These are phyloP conservation scores for Leishmania gerbilli DNA, from an alignment of 208 protist genomes.

Conservation along the genomic window DNA sequence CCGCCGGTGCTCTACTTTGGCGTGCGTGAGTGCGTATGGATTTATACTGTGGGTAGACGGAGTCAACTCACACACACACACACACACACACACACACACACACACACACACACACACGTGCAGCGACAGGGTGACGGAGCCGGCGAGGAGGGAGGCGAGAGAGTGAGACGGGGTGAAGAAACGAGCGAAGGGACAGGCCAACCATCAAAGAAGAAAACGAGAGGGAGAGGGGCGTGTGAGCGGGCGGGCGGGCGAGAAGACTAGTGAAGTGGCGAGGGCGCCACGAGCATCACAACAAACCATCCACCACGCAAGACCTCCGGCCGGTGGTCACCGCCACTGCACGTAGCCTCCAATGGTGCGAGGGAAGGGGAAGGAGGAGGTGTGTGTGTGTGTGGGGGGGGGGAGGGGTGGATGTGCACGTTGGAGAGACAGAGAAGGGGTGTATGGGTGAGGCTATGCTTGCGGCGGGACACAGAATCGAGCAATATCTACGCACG, in stretches of 20 bases:
- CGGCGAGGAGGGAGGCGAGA: background rate
- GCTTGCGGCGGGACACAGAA: background rate
- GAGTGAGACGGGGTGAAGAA: background rate
- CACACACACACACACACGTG: background rate
- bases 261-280: background rate
- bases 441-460: background rate
- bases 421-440: background rate
- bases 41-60: background rate
- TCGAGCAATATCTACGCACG: background rate
- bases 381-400: too few species aligned
- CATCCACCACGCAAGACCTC: background rate
- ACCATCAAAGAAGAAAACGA: background rate
- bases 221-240: too few species aligned
- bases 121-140: background rate
- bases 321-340: background rate
- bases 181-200: background rate
- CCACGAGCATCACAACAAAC: background rate
- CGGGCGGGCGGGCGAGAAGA: background rate
- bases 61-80: background rate
- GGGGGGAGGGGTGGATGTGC: background rate
- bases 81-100: background rate
- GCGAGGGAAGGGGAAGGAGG: background rate
- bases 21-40: background rate
- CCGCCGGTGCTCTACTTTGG: background rate
- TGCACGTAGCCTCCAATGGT: background rate